Conservation (phyloP, 164 flowering plant species). For the Litsea cubeba region DNA sequence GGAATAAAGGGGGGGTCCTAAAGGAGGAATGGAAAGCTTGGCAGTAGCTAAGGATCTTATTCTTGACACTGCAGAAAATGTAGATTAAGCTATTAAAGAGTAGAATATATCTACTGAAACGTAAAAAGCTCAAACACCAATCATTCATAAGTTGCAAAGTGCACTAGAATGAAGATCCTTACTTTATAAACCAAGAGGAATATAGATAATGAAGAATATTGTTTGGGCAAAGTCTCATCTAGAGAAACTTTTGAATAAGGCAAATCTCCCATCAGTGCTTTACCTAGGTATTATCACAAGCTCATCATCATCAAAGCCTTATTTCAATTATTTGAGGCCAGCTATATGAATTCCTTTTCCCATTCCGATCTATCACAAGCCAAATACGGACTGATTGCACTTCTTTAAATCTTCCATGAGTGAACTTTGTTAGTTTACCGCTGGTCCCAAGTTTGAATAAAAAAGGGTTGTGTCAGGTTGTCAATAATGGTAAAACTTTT, state of each 20-base stretch:
- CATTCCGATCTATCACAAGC: too few species aligned
- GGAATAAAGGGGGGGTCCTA: conserved; percentile 8
- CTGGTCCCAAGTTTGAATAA: too few species aligned
- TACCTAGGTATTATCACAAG: background rate
- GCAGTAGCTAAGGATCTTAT: background rate
- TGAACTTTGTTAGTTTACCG: too few species aligned
- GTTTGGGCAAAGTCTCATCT: background rate
- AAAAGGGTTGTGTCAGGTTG: too few species aligned
- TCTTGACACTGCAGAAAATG: background rate
- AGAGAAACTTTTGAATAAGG: background rate
- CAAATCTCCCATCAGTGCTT: too few species aligned
- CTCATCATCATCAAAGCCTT: too few species aligned
- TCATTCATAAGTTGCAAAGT: conserved; percentile 5
- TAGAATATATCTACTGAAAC: conserved; percentile 11
- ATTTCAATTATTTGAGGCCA: background rate
- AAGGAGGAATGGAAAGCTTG: conserved; percentile 6
- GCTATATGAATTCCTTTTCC: too few species aligned
- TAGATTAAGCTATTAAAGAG: background rate
- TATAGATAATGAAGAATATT: background rate
- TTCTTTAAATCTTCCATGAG: too few species aligned
- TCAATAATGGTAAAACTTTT: too few species aligned
- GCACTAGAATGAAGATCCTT: background rate
- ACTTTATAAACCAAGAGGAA: background rate
- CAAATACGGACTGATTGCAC: background rate
- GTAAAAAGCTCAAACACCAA: background rate